Evolutionary conservation across 805 yeast species (phyloP), one percentile per base, ranked within the genome.

Genomic region (Myxozyma geophila): DNA sequence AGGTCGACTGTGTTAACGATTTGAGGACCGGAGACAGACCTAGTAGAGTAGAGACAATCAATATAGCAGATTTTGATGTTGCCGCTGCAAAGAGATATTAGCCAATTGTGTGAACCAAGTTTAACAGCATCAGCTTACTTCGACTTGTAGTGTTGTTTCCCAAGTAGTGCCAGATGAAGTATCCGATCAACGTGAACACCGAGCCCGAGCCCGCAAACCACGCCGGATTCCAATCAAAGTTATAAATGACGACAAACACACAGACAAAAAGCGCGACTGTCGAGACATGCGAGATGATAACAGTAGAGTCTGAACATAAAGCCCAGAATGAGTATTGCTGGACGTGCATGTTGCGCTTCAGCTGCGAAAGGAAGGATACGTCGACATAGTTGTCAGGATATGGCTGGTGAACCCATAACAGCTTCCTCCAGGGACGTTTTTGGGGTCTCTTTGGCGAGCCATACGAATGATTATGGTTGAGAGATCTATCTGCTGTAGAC

Each of bases 301-400:
- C 79, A 1, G 89, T 79, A 68, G 90, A 87, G 71, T 89, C 96
- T n/a, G 79, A 78, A n/a, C 82, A 80, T n/a, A 91, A 77, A 51
- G 85, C 83, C 78, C 80, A 76, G 70, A 83, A 87, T 0, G 89
- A 81, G 74, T 90, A 87, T 58, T 80, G 80, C 21, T 84, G 82
- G 40, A 90, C 95, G 2, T 92, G 86, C 33, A 91, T 80, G 76
- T 91, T 91, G 46, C 95, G 79, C 68, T 85, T 85, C 64, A 91
- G 80, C 73, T 89, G 96, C 2, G 91, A 85, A n/a, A 92, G 79
- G 73, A 93, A 93, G 2, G 92, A 82, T 1, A 78, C 76, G 73
- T 92, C 96, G 1, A 96, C 93, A 76, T 90, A 90, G 75, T 92
- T 95, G 74, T 93, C 99, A 0, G 96, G 96, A 72, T 86, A 92